Evolutionary conservation across 73 alveolate species (phyloP).

Genomic region (Durusdinium trenchii): DNA sequence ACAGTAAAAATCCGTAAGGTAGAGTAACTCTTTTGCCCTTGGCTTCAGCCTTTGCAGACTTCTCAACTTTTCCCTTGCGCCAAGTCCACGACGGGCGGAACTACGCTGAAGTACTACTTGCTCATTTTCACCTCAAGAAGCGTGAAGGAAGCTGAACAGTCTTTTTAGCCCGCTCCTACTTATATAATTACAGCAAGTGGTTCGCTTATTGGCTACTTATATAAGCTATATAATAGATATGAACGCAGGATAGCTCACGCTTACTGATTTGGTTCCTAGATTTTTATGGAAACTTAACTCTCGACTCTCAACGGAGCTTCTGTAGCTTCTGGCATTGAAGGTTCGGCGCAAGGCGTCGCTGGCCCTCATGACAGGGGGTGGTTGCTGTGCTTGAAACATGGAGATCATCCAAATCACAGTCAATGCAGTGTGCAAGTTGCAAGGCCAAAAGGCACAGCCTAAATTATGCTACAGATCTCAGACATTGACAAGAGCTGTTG

Average conservation of each 20-base stretch:
- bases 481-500: conserved; percentile 15
- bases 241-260: neutral
- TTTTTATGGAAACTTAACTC: neutral
- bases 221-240: neutral
- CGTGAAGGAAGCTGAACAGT: neutral
- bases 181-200: neutral
- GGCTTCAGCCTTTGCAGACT: neutral
- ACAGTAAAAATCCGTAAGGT: neutral
- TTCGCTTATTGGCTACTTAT: too few relatives aligned
- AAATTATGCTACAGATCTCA: neutral
- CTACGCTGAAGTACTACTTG: conserved; percentile 38
- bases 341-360: conserved; percentile 3
- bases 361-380: neutral
- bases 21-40: neutral
- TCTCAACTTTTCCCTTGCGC: neutral
- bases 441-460: neutral
- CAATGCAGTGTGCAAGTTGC: neutral
- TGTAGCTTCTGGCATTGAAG: conserved; percentile 45
- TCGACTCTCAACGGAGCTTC: neutral
- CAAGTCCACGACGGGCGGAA: neutral
- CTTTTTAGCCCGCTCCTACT: neutral
- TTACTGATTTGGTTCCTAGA: neutral
- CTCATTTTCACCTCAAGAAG: neutral
- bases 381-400: neutral
- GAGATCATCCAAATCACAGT: neutral